Evolutionary conservation across 495 filamentous ascomycete species (phyloP), one percentile per base, ranked within the genome.

Genomic region (Penicillium waksmanii): DNA sequence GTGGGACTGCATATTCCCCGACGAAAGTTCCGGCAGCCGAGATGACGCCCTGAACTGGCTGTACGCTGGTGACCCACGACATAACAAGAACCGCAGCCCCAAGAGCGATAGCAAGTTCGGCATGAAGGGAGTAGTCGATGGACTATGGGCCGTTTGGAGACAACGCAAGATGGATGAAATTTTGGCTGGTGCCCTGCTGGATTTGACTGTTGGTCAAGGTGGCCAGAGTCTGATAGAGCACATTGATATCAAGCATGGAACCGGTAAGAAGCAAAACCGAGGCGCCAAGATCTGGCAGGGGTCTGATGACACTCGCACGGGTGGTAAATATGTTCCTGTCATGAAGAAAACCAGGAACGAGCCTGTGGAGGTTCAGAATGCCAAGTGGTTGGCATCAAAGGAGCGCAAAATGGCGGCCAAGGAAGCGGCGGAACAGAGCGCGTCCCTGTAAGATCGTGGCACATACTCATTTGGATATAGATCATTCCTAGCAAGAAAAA

Each of bases 1-100:
- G 11, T 97, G 93, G 94, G 91, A 98, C 65, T 97, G 93, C 69
- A 79, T 92, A 11, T 98, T 96, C 73, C 93, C 95, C 31, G 67
- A 81, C n/a, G 63, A 79, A 55, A 74, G 68, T 3, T 73, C 72
- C 18, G 77, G 73, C 23, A 77, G 67, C 31, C 75, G 80, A 12
- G 65, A 81, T 31, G 89, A 96, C 67, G 78, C 82, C n/a, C 61
- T 97, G 48, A 71, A 87, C 5, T 98, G 95, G 96, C 60, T 92
- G 0, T 90, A 94, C 70, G 77, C 86, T 15, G 88, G 89, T 51
- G 84, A 89, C 46, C 69, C 68, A 38, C 70, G 80, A 6, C 64
- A 73, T 17, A 63, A 62, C n/a, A 71, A 70, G 46, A 65, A 56
- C 34, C 65, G 57, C 23, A 69, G 65, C 44, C 63, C 62, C 40